Conservation (phyloP, 257 asterid genomes). For the Fraxinus excelsior region DNA sequence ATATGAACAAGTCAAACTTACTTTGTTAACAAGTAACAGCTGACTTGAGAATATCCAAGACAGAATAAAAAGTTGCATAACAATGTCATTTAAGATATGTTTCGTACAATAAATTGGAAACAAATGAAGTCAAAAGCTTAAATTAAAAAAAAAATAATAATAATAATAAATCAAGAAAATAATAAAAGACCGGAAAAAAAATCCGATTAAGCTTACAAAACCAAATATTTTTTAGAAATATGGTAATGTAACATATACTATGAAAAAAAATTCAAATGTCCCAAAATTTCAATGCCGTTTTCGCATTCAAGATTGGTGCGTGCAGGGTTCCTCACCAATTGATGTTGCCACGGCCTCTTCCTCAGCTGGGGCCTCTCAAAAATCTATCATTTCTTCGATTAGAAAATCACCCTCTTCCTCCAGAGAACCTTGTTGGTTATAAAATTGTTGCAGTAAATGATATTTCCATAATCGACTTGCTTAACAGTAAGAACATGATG, state of each 20-base stretch:
- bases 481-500: too few species aligned
- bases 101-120: not conserved
- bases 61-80: not conserved
- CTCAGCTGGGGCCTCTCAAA: not conserved
- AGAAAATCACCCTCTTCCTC: conserved; percentile 42
- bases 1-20: too few species aligned
- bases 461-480: too few species aligned
- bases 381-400: conserved; percentile 17
- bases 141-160: not conserved
- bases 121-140: not conserved
- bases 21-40: too few species aligned
- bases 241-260: not conserved
- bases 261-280: not conserved
- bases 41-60: too few species aligned
- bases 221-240: not conserved
- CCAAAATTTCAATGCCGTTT: conserved; percentile 38
- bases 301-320: not conserved
- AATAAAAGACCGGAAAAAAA: not conserved
- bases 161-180: not conserved
- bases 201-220: not conserved
- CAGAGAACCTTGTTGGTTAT: too few species aligned
- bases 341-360: conserved; percentile 35
- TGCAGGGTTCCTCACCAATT: conserved; percentile 50
- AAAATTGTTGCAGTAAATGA: too few species aligned
- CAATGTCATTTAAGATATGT: not conserved